phyloP scores from a whole-genome alignment of 805 yeast species.

The Candida sithepensis region DNA sequence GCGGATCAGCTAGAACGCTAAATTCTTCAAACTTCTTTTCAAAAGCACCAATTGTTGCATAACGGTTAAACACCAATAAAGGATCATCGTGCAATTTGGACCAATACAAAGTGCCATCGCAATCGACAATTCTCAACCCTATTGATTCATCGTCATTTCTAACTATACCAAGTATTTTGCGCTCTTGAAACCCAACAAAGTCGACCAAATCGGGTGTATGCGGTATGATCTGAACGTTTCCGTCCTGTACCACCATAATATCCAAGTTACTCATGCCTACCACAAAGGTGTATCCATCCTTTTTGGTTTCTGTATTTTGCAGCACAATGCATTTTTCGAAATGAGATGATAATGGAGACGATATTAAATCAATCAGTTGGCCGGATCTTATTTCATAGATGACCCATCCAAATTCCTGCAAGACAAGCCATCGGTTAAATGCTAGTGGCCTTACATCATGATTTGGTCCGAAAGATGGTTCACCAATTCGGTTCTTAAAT shows the following conservation, averaged over 20 bases:
- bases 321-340: slow-evolving; percentile 14
- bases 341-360: slow-evolving; percentile 23
- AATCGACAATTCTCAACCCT: background rate
- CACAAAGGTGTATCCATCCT: slow-evolving; percentile 11
- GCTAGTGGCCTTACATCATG: slow-evolving; percentile 9
- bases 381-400: slow-evolving; percentile 17
- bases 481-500: slow-evolving; percentile 13
- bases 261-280: slow-evolving; percentile 21
- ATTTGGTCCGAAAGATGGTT: slow-evolving; percentile 19
- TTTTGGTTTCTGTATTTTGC: background rate
- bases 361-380: slow-evolving; percentile 15
- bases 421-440: slow-evolving; percentile 17
- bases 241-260: slow-evolving; percentile 14
- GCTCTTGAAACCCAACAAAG: background rate
- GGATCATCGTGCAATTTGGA: background rate
- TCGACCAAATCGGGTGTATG: slow-evolving; percentile 2
- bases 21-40: slow-evolving; percentile 10
- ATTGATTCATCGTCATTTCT: background rate
- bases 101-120: background rate
- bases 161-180: slow-evolving; percentile 6
- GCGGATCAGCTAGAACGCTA: background rate
- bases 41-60: background rate
- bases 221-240: slow-evolving; percentile 8
- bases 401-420: slow-evolving; percentile 31
- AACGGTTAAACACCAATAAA: background rate